phyloP scores from a whole-genome alignment of 2,329 filamentous ascomycete species.

The Penicillium polonicum region DNA sequence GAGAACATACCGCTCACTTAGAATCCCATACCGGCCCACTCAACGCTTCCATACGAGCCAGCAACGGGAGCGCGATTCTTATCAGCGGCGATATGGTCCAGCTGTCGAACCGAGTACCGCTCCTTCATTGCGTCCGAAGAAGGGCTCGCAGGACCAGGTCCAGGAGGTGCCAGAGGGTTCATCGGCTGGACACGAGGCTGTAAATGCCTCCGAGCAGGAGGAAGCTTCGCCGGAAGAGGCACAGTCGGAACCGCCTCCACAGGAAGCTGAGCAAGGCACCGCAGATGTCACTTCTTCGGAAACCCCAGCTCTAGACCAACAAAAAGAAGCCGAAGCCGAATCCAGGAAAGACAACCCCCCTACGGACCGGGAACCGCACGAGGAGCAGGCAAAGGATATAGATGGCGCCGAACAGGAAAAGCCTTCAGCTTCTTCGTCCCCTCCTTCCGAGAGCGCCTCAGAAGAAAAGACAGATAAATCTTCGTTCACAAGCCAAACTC shows the following conservation, averaged over 20 bases:
- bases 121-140: slow-evolving; percentile 36
- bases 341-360: slow-evolving; percentile 12
- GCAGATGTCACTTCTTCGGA: slow-evolving; percentile 14
- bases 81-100: slow-evolving; percentile 48
- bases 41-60: slow-evolving; percentile 40
- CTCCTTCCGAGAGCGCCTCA: slow-evolving; percentile 7
- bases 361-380: slow-evolving; percentile 23
- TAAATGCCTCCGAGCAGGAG: slow-evolving; percentile 1
- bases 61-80: slow-evolving; percentile 38
- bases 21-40: slow-evolving; percentile 33
- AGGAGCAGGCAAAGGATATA: slow-evolving; percentile 20
- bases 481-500: slow-evolving; percentile 15
- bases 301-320: slow-evolving; percentile 9
- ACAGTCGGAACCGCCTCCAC: slow-evolving; percentile 7
- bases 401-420: slow-evolving; percentile 16
- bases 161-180: slow-evolving; percentile 14
- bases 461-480: slow-evolving; percentile 21
- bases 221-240: slow-evolving; percentile 11
- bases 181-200: slow-evolving; percentile 5
- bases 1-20: slow-evolving; percentile 44
- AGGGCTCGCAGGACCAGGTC: slow-evolving; percentile 20
- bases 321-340: slow-evolving; percentile 12
- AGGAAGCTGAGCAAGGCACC: slow-evolving; percentile 11
- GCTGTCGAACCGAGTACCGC: slow-evolving; percentile 45
- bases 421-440: slow-evolving; percentile 7